Base-by-base conservation (phyloP, 2,329 filamentous ascomycete genomes). In the Rhexocercosporidium sp. region DNA sequence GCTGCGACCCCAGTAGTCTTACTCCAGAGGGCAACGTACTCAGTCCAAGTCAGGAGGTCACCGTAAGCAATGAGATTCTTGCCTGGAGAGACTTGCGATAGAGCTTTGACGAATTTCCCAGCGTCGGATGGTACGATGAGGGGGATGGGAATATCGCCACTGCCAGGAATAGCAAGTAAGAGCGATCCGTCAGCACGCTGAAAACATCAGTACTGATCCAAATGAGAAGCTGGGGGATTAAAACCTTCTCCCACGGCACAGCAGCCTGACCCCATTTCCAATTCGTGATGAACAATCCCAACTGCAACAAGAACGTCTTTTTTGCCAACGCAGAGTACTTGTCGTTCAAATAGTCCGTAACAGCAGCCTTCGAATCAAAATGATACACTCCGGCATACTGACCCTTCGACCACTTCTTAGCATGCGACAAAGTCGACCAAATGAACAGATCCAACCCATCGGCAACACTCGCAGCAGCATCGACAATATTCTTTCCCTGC, bases 401-500 rank as follows among this genome's bases (percentile, higher is more conserved):
- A 2, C 79, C 80, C 20, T 71, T 70, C 60, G 75, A 79, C 73
- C 75, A 76, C 64, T 79, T 78, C 39, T 65, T 75, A 2, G 74
- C 73, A 69, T 79, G 70, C 18, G 75, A 72, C 0, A 84, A 67
- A 0, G 76, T 75, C 1, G 80, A 82, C 6, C 59, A 66, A 3
- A 70, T 64, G 47, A 68, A 70, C 12, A 64, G 71, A 29, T 82
- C 76, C 1, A 83, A 67, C 3, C 16, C 29, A 0, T 70, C 75
- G 0, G 65, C 56, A 1, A 80, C 64, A 3, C 71, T 67, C 5
- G 67, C 67, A 7, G 37, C 86, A 0, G 85, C 86, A 68, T 86
- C 82, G 3, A 81, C 83, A 34, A 88, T 84, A 66, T 88, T 88
- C 68, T 80, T 82, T 0, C 86, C 85, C 62, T 87, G 82, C 16